These are phyloP conservation scores for Heterobasidion parviporum DNA, from an alignment of 1,284 basidiomycete species.

Conservation along the genomic window DNA sequence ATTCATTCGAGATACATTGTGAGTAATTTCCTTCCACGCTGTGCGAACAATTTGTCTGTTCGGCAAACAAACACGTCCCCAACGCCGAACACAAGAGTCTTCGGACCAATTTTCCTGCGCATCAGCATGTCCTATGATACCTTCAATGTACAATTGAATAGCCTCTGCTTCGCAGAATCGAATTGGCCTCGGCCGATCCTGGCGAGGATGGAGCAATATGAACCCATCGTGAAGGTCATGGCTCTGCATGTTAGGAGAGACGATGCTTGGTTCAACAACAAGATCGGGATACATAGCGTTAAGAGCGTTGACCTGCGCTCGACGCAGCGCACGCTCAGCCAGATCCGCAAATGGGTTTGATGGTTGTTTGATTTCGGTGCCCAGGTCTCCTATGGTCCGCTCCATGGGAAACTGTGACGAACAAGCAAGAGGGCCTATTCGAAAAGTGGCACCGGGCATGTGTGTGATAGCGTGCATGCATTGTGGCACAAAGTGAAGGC, in stretches of 20 bases:
- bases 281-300: constrained; percentile 12
- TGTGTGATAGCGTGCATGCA: constrained; percentile 16
- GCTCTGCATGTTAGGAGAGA: neutral
- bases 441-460: constrained; percentile 7
- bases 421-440: constrained; percentile 12
- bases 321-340: constrained; percentile 9
- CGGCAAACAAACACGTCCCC: constrained; percentile 10
- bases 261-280: neutral
- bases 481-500: constrained; percentile 18
- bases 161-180: neutral
- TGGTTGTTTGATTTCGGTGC: constrained; percentile 14
- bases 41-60: constrained; percentile 12
- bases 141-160: neutral
- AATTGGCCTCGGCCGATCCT: neutral
- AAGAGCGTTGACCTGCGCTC: constrained; percentile 14
- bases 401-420: constrained; percentile 18
- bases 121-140: neutral
- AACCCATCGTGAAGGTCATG: constrained; percentile 11
- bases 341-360: constrained; percentile 17
- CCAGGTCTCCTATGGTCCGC: constrained; percentile 17
- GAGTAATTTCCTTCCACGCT: constrained; percentile 12
- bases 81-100: neutral
- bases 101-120: neutral
- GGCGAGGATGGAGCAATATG: constrained; percentile 1
- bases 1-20: constrained; percentile 1